phyloP scores from a whole-genome alignment of 108 stramenopile species.

The Stephanodiscus triporus region DNA sequence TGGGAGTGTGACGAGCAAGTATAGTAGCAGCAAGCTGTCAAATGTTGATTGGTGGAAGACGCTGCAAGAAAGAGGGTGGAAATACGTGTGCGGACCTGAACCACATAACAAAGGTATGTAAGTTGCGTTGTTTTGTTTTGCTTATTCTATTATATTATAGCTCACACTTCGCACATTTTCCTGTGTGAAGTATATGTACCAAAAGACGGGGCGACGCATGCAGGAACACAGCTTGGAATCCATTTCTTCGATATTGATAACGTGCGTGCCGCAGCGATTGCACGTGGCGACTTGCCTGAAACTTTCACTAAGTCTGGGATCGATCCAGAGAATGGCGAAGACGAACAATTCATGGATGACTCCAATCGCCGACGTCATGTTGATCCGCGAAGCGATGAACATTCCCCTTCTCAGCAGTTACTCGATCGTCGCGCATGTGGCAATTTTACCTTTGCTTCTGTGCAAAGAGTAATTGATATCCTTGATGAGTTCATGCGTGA shows the following conservation, averaged over 20 bases:
- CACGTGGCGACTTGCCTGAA: conserved; percentile 25
- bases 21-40: neutral
- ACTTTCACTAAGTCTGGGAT: neutral
- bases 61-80: conserved; percentile 41
- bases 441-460: conserved; percentile 32
- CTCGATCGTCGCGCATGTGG: conserved; percentile 3
- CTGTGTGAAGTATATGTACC: conserved; percentile 35
- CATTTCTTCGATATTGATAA: conserved; percentile 39
- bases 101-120: conserved; percentile 45
- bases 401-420: neutral
- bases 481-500: conserved; percentile 17
- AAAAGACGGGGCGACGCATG: conserved; percentile 42
- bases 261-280: conserved; percentile 32
- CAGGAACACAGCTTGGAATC: conserved; percentile 39
- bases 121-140: neutral
- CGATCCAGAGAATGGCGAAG: neutral
- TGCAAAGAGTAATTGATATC: conserved; percentile 10
- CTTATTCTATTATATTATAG: neutral
- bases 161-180: neutral
- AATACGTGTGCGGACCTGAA: conserved; percentile 40
- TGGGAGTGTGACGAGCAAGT: neutral
- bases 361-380: neutral
- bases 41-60: conserved; percentile 29
- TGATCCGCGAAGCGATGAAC: conserved; percentile 3
- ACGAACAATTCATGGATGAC: neutral